Conservation (phyloP, 148 eudicot genomes). For the Dysphania ambrosioides region DNA sequence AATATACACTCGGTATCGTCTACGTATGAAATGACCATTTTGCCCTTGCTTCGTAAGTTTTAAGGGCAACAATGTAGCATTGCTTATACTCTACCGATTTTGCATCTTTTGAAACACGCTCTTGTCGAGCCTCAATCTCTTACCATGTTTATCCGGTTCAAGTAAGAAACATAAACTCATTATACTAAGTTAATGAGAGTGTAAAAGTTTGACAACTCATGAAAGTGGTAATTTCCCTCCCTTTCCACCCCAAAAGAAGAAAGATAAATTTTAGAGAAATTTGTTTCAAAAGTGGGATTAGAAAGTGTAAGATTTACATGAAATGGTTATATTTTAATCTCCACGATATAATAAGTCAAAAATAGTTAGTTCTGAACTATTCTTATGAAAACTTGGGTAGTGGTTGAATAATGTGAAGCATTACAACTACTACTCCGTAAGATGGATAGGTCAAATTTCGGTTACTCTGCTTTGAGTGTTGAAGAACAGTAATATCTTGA, state of each 20-base stretch:
- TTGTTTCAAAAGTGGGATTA: neutral
- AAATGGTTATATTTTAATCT: too few species aligned
- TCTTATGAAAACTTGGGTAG: neutral
- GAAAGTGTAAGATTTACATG: neutral
- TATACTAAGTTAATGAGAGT: too few species aligned
- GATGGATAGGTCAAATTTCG: too few species aligned
- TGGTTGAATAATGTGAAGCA: slow-evolving; percentile 3
- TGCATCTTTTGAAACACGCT: too few species aligned
- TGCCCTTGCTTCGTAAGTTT: neutral
- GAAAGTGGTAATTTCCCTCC: neutral
- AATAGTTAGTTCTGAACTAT: neutral
- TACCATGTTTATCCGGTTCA: neutral
- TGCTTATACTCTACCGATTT: too few species aligned
- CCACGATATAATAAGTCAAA: neutral
- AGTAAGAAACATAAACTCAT: too few species aligned
- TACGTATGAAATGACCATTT: neutral
- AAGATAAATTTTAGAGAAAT: too few species aligned
- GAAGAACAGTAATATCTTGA: neutral
- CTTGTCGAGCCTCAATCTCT: too few species aligned
- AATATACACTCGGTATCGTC: neutral
- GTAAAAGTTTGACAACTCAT: too few species aligned
- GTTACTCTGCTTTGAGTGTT: neutral
- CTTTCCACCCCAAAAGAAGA: neutral
- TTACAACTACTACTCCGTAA: neutral
- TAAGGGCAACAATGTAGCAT: too few species aligned